phyloP scores from a whole-genome alignment of 768 basidiomycete genomes.

The Butyriboletus loyo region DNA sequence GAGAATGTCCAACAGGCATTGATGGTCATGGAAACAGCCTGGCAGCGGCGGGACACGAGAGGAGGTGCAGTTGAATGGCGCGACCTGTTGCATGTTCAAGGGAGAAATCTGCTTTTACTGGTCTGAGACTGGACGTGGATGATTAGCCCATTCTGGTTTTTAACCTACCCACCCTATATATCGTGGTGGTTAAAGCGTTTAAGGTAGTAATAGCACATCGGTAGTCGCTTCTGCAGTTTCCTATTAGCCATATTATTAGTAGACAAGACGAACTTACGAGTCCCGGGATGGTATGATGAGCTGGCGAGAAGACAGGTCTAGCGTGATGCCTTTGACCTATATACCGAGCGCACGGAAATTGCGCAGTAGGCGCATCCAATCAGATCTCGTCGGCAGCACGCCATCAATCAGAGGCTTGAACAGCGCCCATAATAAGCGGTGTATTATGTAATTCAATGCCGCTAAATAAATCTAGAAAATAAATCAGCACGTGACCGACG shows the following conservation, averaged over 20 bases:
- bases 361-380: constrained; percentile 16
- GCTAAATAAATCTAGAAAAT: constrained; percentile 19
- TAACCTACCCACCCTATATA: constrained; percentile 20
- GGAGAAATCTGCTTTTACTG: constrained; percentile 27
- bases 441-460: constrained; percentile 15
- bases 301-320: not conserved
- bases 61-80: constrained; percentile 58
- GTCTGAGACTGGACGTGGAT: constrained; percentile 20
- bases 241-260: constrained; percentile 7
- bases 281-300: not conserved
- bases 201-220: constrained; percentile 16
- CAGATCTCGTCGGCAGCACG: not conserved
- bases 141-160: constrained; percentile 5
- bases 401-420: constrained; percentile 12
- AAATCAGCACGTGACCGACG: constrained; percentile 33
- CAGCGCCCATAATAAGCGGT: constrained; percentile 14
- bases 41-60: constrained; percentile 62
- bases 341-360: constrained; percentile 34
- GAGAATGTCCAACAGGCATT: constrained; percentile 59
- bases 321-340: constrained; percentile 13
- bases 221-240: constrained; percentile 15
- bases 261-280: constrained; percentile 2
- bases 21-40: constrained; percentile 63
- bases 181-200: constrained; percentile 1
- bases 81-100: constrained; percentile 42